phyloP scores from a whole-genome alignment of 768 basidiomycete genomes.

The Termitomyces sp. region DNA sequence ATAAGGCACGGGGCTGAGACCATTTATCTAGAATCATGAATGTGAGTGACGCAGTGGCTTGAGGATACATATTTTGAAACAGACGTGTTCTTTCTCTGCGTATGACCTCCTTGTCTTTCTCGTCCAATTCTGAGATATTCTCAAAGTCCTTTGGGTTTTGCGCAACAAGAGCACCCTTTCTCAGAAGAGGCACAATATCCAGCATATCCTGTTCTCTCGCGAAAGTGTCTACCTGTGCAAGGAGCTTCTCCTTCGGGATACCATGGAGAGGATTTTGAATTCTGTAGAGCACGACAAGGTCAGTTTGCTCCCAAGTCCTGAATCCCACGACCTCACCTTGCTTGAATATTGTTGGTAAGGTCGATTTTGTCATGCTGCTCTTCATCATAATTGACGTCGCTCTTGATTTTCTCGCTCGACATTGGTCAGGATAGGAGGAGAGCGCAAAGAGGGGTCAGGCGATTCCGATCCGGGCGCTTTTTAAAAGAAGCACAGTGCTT shows the following conservation, averaged over 20 bases:
- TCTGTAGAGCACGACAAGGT: slow-evolving; percentile 14
- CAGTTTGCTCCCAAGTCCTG: background rate
- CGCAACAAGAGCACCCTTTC: slow-evolving; percentile 70
- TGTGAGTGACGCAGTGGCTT: background rate
- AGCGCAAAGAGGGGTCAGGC: slow-evolving; percentile 4
- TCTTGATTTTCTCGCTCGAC: slow-evolving; percentile 19
- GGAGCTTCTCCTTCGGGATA: slow-evolving; percentile 53
- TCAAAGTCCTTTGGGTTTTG: slow-evolving; percentile 56
- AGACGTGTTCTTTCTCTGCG: slow-evolving; percentile 42
- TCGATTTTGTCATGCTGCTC: slow-evolving; percentile 21
- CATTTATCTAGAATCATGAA: slow-evolving; percentile 32
- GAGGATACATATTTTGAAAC: background rate
- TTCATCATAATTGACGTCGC: slow-evolving; percentile 16
- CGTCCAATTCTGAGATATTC: slow-evolving; percentile 27
- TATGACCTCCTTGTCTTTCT: slow-evolving; percentile 31
- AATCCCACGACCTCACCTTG: slow-evolving; percentile 22
- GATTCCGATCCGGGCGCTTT: background rate
- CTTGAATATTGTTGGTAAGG: slow-evolving; percentile 35
- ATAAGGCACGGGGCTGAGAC: slow-evolving; percentile 37
- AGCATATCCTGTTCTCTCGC: slow-evolving; percentile 41
- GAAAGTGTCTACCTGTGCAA: slow-evolving; percentile 57
- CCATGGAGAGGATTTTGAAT: slow-evolving; percentile 47
- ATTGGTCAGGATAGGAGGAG: slow-evolving; percentile 14
- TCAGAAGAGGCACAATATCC: slow-evolving; percentile 40
- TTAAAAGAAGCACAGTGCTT: slow-evolving; percentile 5